Evolutionary conservation across 2,329 filamentous ascomycete genomes (phyloP), one percentile per base, ranked within the genome.

Genomic region (Apiospora phragmitis): DNA sequence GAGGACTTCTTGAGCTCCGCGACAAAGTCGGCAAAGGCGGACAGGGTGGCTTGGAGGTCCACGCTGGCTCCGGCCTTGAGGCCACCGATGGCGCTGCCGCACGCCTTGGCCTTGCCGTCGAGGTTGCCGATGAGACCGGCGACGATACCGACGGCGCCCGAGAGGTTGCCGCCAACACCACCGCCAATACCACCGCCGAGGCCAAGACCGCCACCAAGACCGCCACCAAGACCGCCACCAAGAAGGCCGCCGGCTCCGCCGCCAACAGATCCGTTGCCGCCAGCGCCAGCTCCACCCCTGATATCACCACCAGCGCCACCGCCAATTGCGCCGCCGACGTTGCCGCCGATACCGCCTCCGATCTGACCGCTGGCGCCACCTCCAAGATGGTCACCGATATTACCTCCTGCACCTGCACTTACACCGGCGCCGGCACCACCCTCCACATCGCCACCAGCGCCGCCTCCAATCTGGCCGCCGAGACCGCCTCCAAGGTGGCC

Each of bases 71-170:
- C 65, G 24, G 65, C 65, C 41, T 67, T 45, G 41, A 67, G 65
- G 14, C 65, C 65, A 11, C 24, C 65, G 11, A 67, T 8, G 14
- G 43, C 41, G 3, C 65, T 24, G 24, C 24, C 43, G 65, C 65
- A 67, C 41, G 16, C 32, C 65, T 67, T 67, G 24, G 65, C 65
- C 41, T 67, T 67, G 65, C 65, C 65, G 65, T 43, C 41, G 4
- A 42, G 41, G 38, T 41, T 32, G 41, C 41, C 43, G 18, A 45
- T 45, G 41, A 67, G 41, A 26, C 65, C 41, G 11, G 43, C 65
- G 41, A 42, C 65, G 24, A 45, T 38, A 29, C 65, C 65, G 24
- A 38, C 65, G 21, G 41, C 41, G 24, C 65, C 65, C 14, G 38
- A 41, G 41, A 67, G 24, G 29, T 21, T 65, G 18, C 59, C 59